A percentile compares a stretch with the other conserved stretches of the same genome.
Conservation (phyloP, 1,139 yeast species). For the Kodamaea alishanica region DNA sequence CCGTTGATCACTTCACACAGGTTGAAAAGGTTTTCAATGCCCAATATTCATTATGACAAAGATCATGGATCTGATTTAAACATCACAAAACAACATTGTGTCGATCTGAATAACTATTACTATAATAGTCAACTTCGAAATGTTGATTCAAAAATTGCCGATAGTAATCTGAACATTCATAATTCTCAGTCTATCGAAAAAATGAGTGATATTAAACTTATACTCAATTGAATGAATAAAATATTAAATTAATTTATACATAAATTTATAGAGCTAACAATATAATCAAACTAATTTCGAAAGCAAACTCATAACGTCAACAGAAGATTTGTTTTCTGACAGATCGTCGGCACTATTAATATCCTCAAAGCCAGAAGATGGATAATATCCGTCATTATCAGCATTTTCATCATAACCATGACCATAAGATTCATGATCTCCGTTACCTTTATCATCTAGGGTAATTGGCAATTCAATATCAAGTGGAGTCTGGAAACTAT, state of each 20-base stretch:
- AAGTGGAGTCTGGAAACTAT: constrained; percentile 13
- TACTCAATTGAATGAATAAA: not conserved
- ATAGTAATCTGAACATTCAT: no score
- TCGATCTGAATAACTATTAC: no score
- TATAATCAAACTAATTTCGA: constrained; percentile 28
- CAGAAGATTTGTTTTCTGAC: constrained; percentile 11
- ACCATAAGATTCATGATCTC: constrained; percentile 11
- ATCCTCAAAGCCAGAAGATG: constrained; percentile 12
- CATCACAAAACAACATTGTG: no score
- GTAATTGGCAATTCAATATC: not conserved
- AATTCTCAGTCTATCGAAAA: no score
- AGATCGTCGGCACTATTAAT: constrained; percentile 13
- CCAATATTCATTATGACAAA: no score
- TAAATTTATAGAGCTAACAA: not conserved
- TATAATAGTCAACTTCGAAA: no score
- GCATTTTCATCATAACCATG: constrained; percentile 10
- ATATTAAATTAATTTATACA: constrained; percentile 1
- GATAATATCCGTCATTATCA: constrained; percentile 23
- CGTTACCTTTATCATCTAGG: constrained; percentile 7
- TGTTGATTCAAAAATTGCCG: no score
- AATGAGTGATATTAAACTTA: no score
- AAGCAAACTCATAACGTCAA: constrained; percentile 32
- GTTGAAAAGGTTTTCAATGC: no score
- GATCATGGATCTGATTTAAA: no score
- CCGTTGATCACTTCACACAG: no score